A percentile compares a stretch with the other conserved stretches of the same genome.
Conservation (phyloP, 2,329 filamentous ascomycete genomes). For the Nemania sp. region DNA sequence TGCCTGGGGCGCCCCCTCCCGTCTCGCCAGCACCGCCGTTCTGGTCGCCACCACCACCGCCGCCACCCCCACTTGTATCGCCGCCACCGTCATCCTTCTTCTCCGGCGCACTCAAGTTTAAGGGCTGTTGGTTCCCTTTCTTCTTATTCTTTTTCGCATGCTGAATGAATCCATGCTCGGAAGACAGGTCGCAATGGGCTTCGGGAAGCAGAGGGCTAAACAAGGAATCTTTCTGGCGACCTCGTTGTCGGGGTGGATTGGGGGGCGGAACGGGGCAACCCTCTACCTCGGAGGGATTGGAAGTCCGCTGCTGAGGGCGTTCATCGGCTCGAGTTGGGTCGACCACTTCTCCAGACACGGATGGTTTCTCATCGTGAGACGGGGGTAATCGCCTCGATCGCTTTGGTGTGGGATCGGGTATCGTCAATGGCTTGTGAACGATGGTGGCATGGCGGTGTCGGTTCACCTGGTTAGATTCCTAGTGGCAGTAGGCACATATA, state of each 20-base stretch:
- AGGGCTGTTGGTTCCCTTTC: constrained; percentile 22
- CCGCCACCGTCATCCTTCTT: constrained; percentile 46
- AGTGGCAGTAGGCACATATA: constrained; percentile 16
- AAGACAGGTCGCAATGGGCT: constrained; percentile 61
- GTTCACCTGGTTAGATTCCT: constrained; percentile 26
- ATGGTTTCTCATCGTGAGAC: constrained; percentile 27
- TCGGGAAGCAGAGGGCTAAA: constrained; percentile 52
- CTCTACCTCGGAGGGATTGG: constrained; percentile 34
- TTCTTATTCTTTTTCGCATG: constrained; percentile 59
- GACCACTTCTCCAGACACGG: constrained; percentile 20
- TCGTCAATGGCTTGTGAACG: constrained; percentile 37
- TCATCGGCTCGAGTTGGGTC: constrained; percentile 33
- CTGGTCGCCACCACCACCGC: constrained; percentile 38
- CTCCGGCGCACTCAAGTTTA: constrained; percentile 35
- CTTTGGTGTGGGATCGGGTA: constrained; percentile 43
- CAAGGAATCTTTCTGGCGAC: constrained; percentile 41
- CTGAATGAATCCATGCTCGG: constrained; percentile 58
- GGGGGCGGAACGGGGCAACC: constrained; percentile 29
- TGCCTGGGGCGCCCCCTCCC: constrained; percentile 39
- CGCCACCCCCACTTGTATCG: constrained; percentile 43
- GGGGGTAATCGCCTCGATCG: constrained; percentile 40
- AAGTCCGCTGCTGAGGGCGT: constrained; percentile 36
- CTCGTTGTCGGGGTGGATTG: constrained; percentile 31
- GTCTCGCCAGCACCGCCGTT: constrained; percentile 43
- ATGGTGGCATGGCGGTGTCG: constrained; percentile 10